Evolutionary conservation across 768 basidiomycete species (phyloP).

Genomic region (Leucosporidium yakuticum): DNA sequence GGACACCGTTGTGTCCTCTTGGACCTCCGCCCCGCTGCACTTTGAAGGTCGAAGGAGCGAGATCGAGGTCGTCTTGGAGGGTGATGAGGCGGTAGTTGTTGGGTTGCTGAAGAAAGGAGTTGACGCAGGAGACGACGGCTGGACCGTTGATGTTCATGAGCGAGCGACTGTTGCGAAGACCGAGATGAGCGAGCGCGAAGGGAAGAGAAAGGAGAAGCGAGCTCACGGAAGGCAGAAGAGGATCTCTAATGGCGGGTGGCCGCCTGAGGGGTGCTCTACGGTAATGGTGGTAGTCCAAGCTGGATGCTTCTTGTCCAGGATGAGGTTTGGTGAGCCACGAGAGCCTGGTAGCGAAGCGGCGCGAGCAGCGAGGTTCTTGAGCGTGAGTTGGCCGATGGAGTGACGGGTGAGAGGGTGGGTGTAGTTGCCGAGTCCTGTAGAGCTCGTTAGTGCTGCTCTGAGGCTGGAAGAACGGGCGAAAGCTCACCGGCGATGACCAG

Average conservation of each 20-base stretch:
- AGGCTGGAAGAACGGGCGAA: too few relatives aligned
- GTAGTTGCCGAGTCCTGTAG: slow-evolving; percentile 29
- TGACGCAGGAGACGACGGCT: not conserved
- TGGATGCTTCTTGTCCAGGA: not conserved
- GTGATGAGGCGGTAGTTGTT: slow-evolving; percentile 22
- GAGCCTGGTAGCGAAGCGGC: slow-evolving; percentile 5
- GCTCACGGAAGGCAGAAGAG: too few relatives aligned
- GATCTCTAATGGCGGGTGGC: not conserved
- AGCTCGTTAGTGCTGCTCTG: too few relatives aligned
- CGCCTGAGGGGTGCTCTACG: not conserved
- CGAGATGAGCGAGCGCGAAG: not conserved
- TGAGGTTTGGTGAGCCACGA: slow-evolving; percentile 8
- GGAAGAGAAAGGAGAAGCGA: not conserved
- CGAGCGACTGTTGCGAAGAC: slow-evolving; percentile 15
- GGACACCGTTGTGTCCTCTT: slow-evolving; percentile 31
- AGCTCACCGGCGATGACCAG: slow-evolving; percentile 12
- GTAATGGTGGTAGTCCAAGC: slow-evolving; percentile 10
- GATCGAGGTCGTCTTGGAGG: slow-evolving; percentile 29
- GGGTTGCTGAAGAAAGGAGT: not conserved
- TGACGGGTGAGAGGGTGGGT: slow-evolving; percentile 29
- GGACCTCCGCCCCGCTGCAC: slow-evolving; percentile 24
- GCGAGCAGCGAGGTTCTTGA: slow-evolving; percentile 14
- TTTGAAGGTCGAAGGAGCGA: not conserved
- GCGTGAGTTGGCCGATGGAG: slow-evolving; percentile 29
- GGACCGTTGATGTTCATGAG: slow-evolving; percentile 30